Evolutionary conservation across 1,284 basidiomycete genomes (phyloP), one percentile per base, ranked within the genome.

Genomic region (Amylostereum areolatum): DNA sequence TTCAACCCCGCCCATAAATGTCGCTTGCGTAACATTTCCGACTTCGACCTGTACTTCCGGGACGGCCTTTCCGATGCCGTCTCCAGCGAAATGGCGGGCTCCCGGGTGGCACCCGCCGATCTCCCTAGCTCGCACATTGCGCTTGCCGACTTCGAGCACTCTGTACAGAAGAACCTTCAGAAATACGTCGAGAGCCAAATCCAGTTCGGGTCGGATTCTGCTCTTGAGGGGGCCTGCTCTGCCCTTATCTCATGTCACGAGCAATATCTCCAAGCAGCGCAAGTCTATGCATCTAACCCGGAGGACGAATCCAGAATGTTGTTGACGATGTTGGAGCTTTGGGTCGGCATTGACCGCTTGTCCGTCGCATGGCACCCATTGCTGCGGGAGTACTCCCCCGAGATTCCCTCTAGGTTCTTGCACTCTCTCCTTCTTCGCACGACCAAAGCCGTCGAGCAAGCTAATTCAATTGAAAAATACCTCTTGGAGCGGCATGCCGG

Each of bases 281-380:
- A 44, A 9, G 28, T 25, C 18, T 40, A 31, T 3, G 46, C 7
- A 5, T 7, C 50, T 25, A 72, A 71, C 46, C 68, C 74, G 2
- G 74, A 80, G 48, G 55, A 65, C 12, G 43, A 61, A 12, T 79
- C 77, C 0, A 50, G 68, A 4, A 71, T 75, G 66, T 52, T 76
- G 12, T 57, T 78, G 39, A 72, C 68, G 0, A 52, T 67, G 2
- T 55, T 75, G 5, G 64, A 72, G 11, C 62, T 78, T 9, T 77
- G 74, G 75, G 59, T 73, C 1, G 68, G 64, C 0, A 58, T 79
- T 0, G 77, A 80, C 55, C 62, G 58, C 28, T n/a, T 72, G 1
- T 65, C 57, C 5, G 56, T 68, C 6, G 27, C 27, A 1, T 58
- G 63, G 3, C 62, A 61, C 39, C 68, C 69, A 0, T 56, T 77